Evolutionary conservation across 108 stramenopile genomes (phyloP), one percentile per base, ranked within the genome.

Genomic region (Nannochloropsis oceanica): DNA sequence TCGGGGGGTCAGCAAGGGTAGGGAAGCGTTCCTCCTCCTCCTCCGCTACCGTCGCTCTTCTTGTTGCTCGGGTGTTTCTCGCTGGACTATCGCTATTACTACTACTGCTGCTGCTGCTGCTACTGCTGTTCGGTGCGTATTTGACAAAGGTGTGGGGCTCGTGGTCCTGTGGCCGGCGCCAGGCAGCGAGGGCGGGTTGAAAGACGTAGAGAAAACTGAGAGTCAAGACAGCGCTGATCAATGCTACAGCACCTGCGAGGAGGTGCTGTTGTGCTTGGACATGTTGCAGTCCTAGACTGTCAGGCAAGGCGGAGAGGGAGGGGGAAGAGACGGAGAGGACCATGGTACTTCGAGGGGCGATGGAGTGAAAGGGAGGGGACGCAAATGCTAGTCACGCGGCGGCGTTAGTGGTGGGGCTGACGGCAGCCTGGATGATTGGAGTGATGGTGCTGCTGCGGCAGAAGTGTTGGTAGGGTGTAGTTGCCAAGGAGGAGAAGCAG

Each of bases 11-110:
- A 25, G n/a, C 13, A 8, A 43, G 24, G 43, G 13, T 80, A 10
- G 87, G 87, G 84, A 86, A 87, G 11, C 84, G 42, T 34, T 87
- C 27, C 42, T 34, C 43, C 42, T 84, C 25, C 81, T n/a, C 24
- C 18, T 25, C 80, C 14, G 26, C 27, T 24, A 14, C 73, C 22
- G 18, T 12, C 1, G 81, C 81, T 73, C n/a, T 73, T n/a, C 8
- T n/a, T 18, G 59, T n/a, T 18, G 59, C 59, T 73, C 59, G 59
- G 2, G 59, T 73, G 22, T n/a, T 18, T 73, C 59, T 73, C 59
- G 22, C 59, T 0, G 59, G 59, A 5, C 34, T 34, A 34, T 34
- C 34, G 34, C 34, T 34, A n/a, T n/a, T n/a, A 50, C 14, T 14
- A 10, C 22, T n/a, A 0, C 22, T n/a, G 18, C 22, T 73, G 59